phyloP scores from a whole-genome alignment of 2,329 filamentous ascomycete species.

The Calonectria henricotiae region DNA sequence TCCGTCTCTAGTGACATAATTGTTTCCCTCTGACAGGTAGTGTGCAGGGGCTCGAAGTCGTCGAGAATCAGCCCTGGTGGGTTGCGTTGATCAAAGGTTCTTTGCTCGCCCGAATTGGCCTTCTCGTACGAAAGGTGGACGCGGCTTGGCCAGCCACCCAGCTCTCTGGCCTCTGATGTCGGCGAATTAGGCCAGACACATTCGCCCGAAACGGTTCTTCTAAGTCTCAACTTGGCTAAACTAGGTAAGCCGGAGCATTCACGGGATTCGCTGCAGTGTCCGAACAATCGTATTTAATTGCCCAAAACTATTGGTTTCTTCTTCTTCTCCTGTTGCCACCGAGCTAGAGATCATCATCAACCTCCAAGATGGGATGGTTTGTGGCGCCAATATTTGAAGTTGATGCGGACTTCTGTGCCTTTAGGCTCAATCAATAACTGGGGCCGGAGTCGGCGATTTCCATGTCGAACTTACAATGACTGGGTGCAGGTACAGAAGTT shows the following conservation, averaged over 20 bases:
- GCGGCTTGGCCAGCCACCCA: not conserved
- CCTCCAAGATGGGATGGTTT: not conserved
- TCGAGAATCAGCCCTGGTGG: not conserved
- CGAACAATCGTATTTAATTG: slow-evolving; percentile 1
- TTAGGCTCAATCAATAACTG: not conserved
- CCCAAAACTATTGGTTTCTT: not conserved
- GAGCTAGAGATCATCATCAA: not conserved
- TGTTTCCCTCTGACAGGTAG: not conserved
- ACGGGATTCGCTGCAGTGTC: not conserved
- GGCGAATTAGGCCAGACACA: not conserved
- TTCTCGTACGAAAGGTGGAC: slow-evolving; percentile 4
- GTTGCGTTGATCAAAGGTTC: not conserved
- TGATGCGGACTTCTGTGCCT: too few species aligned
- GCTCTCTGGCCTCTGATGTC: too few species aligned
- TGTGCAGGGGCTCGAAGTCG: not conserved
- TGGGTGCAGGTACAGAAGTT: too few species aligned
- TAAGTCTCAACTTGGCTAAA: not conserved
- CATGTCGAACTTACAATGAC: too few species aligned
- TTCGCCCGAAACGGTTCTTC: not conserved
- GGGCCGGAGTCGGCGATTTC: too few species aligned
- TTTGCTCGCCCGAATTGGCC: slow-evolving; percentile 2
- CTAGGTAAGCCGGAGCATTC: not conserved
- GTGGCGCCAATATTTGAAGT: not conserved
- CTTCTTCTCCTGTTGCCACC: not conserved
- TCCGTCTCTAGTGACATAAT: not conserved